These are phyloP conservation scores for Ogataea ramenticola DNA, from an alignment of 805 yeast species.

Conservation along the genomic window DNA sequence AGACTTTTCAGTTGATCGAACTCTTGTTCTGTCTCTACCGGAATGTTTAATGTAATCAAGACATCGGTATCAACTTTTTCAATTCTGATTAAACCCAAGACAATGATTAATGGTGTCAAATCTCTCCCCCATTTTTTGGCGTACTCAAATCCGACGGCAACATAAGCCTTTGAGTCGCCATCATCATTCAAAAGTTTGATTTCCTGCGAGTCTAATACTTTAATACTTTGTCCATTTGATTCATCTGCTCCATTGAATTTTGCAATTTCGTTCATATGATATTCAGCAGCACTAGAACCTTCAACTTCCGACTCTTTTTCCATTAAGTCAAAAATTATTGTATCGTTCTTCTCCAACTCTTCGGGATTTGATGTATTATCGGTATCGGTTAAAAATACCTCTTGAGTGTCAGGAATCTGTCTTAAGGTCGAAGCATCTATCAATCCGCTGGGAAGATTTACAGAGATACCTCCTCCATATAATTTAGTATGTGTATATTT, in stretches of 20 bases:
- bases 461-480: slow-evolving; percentile 79
- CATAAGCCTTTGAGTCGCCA: slow-evolving; percentile 7
- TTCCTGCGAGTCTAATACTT: background rate
- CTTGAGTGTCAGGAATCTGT: slow-evolving; percentile 90
- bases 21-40: slow-evolving; percentile 29
- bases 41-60: slow-evolving; percentile 52
- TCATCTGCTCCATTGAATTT: slow-evolving; percentile 25
- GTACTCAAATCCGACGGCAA: slow-evolving; percentile 32
- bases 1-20: slow-evolving; percentile 16
- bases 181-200: background rate
- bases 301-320: slow-evolving; percentile 37
- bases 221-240: slow-evolving; percentile 1
- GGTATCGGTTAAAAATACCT: slow-evolving; percentile 59
- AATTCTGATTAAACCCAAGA: slow-evolving; percentile 53
- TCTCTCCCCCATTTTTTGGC: slow-evolving; percentile 46
- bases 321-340: slow-evolving; percentile 58
- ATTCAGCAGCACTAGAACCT: slow-evolving; percentile 35
- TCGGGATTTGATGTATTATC: slow-evolving; percentile 11
- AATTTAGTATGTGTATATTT: no score
- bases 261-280: slow-evolving; percentile 52
- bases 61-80: slow-evolving; percentile 50
- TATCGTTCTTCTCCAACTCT: slow-evolving; percentile 35
- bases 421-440: slow-evolving; percentile 75
- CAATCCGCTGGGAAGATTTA: slow-evolving; percentile 49
- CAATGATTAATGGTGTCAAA: slow-evolving; percentile 33